These are phyloP conservation scores for Termitomyces sp. DNA, from an alignment of 768 basidiomycete species.

Conservation along the genomic window DNA sequence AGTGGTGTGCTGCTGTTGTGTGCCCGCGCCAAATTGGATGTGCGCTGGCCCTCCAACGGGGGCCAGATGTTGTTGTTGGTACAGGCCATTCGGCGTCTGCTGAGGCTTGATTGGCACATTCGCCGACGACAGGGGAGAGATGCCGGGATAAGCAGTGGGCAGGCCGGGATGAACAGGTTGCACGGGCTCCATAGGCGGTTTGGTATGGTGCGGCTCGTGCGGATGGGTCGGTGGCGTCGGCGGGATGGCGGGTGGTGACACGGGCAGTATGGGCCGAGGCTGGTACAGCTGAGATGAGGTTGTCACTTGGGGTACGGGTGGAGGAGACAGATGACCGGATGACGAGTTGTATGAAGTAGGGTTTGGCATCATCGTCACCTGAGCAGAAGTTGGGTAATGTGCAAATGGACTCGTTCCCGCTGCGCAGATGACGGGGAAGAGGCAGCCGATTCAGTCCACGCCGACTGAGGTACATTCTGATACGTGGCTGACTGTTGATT, in stretches of 20 bases:
- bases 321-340: neutral
- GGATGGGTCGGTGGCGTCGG: neutral
- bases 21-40: neutral
- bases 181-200: neutral
- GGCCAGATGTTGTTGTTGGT: neutral
- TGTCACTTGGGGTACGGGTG: neutral
- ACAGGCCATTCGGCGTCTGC: too few relatives aligned
- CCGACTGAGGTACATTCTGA: neutral
- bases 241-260: neutral
- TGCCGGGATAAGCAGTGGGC: neutral
- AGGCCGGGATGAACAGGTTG: neutral
- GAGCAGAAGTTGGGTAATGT: too few relatives aligned
- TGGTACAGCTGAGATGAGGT: slow-evolving; percentile 2
- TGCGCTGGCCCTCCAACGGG: slow-evolving; percentile 13
- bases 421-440: neutral
- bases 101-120: neutral
- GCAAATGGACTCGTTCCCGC: too few relatives aligned
- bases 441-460: neutral
- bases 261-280: neutral
- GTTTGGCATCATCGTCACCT: too few relatives aligned
- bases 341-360: too few relatives aligned
- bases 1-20: too few relatives aligned
- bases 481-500: neutral
- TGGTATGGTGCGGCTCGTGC: neutral
- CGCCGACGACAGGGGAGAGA: neutral